Evolutionary conservation across 2,329 filamentous ascomycete species (phyloP), one percentile per base, ranked within the genome.

Genomic region (Colletotrichum kahawae): DNA sequence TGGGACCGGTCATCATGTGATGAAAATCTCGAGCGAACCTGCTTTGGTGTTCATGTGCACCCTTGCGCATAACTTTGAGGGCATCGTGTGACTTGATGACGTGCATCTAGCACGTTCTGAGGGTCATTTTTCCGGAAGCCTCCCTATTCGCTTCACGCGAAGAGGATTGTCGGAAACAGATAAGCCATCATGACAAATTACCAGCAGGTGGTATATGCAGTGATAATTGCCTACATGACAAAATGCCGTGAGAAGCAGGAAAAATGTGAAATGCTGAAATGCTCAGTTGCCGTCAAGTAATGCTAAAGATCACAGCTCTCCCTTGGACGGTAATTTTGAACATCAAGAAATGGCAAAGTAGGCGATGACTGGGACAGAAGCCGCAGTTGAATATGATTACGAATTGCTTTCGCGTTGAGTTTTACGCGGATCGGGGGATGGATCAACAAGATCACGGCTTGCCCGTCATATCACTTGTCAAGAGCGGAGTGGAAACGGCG

Each of bases 201-300:
- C 2, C 38, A 43, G 2, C 38, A 43, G 38, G 38, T n/a, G 43
- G 43, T n/a, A 51, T 10, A 21, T 21, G 43, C 6, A 10, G n/a
- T n/a, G 21, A 13, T 51, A 1, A 21, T 21, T 21, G 43, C 5
- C 12, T 21, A 21, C 10, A 2, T 4, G n/a, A 7, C 43, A 51
- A 13, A n/a, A 21, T 13, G 4, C 21, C 43, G 43, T 21, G 43
- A 51, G n/a, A 4, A 51, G 43, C 10, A 10, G n/a, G 43, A 6
- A 10, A 48, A 21, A 0, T 4, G 10, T n/a, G 10, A 2, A 4
- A 12, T 1, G 0, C 5, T 0, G n/a, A 13, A 7, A 2, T 21
- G 6, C 10, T 1, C 43, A 21, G 10, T 51, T 21, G 7, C 5
- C 43, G 10, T 48, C 43, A 48, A n/a, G 5, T 0, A n/a, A 3